A percentile compares a stretch with the other conserved stretches of the same genome.
These are phyloP conservation scores for Coix lacrymajobi DNA, from an alignment of 176 grass and related monocot genomes.

Conservation along the genomic window DNA sequence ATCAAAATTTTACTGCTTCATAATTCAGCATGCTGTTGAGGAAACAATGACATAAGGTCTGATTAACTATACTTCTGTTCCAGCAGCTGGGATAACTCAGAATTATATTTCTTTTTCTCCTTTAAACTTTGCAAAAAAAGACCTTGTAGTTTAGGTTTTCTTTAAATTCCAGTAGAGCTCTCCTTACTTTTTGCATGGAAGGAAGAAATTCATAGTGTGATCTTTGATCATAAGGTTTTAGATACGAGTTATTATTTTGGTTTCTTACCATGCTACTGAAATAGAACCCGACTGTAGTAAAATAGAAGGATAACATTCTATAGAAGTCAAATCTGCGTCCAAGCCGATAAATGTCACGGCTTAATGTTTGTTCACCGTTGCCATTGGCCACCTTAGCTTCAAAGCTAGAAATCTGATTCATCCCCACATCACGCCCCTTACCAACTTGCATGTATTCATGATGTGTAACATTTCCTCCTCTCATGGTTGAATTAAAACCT, in stretches of 20 bases:
- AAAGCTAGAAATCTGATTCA: conserved; percentile 98
- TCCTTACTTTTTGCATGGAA: background rate
- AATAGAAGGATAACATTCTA: conserved; percentile 93
- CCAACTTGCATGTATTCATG: conserved; percentile 99
- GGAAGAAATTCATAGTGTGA: background rate
- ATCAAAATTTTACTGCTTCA: background rate
- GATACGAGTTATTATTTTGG: conserved; percentile 12
- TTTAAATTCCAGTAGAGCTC: background rate
- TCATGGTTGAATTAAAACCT: conserved; percentile 96
- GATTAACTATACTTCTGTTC: background rate
- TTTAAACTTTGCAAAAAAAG: conserved; percentile 2
- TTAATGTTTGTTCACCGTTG: conserved; percentile 97
- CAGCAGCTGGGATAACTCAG: background rate
- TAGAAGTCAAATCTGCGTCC: conserved; percentile 97
- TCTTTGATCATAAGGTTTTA: background rate
- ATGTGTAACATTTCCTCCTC: conserved; percentile 85
- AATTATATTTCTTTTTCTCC: background rate
- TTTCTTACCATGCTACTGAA: conserved; percentile 97
- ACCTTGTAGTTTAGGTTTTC: background rate
- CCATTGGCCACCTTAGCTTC: conserved; percentile 95
- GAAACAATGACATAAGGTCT: background rate
- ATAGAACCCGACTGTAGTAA: conserved; percentile 92
- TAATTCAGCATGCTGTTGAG: background rate
- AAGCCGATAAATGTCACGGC: conserved; percentile 89
- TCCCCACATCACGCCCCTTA: conserved; percentile 92